A percentile compares a stretch with the other conserved stretches of the same genome.
phyloP scores from a whole-genome alignment of 2,329 filamentous ascomycete genomes.

The Harringtonia aguacate region DNA sequence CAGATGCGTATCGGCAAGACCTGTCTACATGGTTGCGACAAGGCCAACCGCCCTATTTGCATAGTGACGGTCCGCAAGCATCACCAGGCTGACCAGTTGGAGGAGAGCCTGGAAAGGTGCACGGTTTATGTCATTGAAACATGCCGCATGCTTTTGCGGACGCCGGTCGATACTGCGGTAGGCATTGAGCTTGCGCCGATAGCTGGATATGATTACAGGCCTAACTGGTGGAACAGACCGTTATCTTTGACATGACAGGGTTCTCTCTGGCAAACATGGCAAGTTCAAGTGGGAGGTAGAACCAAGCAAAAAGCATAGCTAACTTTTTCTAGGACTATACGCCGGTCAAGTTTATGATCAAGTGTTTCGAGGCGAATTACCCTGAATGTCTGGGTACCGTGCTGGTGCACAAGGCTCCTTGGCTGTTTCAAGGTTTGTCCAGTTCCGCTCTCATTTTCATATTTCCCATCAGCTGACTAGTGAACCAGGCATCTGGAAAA shows the following conservation, averaged over 20 bases:
- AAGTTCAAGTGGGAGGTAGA: conserved; percentile 14
- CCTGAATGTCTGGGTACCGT: conserved; percentile 85
- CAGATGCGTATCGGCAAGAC: conserved; percentile 89
- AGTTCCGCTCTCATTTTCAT: neutral
- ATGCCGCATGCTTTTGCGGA: conserved; percentile 67
- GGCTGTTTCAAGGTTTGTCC: conserved; percentile 78
- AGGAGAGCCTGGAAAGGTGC: conserved; percentile 73
- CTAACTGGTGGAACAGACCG: conserved; percentile 43
- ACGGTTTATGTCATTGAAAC: conserved; percentile 95
- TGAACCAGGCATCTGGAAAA: conserved; percentile 72
- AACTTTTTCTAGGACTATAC: conserved; percentile 60
- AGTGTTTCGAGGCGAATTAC: conserved; percentile 98
- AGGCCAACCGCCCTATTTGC: conserved; percentile 75
- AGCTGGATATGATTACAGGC: conserved; percentile 11
- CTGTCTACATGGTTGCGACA: conserved; percentile 81
- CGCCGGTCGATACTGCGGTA: conserved; percentile 85
- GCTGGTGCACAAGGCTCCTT: conserved; percentile 90
- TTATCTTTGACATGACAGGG: conserved; percentile 92
- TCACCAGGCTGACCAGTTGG: conserved; percentile 68
- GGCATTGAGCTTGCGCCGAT: conserved; percentile 25
- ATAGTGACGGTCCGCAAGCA: conserved; percentile 77
- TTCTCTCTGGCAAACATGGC: conserved; percentile 95
- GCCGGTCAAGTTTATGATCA: conserved; percentile 98
- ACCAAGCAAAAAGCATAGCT: neutral
- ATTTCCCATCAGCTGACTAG: conserved; percentile 3